Conservation (phyloP, 352 stramenopile genomes). For the Pythium apleroticum region DNA sequence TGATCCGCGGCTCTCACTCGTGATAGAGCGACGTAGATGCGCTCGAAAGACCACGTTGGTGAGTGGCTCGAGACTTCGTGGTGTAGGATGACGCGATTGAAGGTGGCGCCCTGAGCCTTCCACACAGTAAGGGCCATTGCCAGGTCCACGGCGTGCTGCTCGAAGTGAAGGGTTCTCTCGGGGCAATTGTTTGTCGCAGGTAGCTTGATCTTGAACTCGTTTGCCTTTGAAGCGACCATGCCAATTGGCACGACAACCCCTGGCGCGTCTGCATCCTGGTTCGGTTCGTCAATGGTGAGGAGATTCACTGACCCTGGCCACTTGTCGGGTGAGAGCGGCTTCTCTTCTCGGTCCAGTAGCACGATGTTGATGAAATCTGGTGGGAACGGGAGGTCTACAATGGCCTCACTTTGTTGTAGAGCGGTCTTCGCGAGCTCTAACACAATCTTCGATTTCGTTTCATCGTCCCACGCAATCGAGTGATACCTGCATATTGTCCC, state of each 20-base stretch:
- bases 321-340: too few species aligned
- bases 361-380: slow-evolving; percentile 12
- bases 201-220: slow-evolving; percentile 6
- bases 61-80: too few species aligned
- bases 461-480: slow-evolving; percentile 17
- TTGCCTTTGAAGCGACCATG: not conserved
- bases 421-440: not conserved
- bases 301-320: too few species aligned
- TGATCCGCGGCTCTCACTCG: too few species aligned
- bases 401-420: too few species aligned
- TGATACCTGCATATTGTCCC: slow-evolving; percentile 14
- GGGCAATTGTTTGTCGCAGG: too few species aligned
- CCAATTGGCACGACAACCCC: slow-evolving; percentile 13
- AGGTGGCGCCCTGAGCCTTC: slow-evolving; percentile 13
- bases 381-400: slow-evolving; percentile 11
- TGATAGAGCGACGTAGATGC: too few species aligned
- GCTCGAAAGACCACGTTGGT: too few species aligned
- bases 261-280: too few species aligned
- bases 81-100: too few species aligned
- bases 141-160: slow-evolving; percentile 7
- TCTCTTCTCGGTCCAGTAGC: not conserved
- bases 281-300: too few species aligned
- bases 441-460: not conserved
- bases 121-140: slow-evolving; percentile 5
- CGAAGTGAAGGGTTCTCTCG: not conserved